Percentiles rank a stretch among this genome's conserved stretches.
Evolutionary conservation across 805 yeast species (phyloP).

Genomic region (Ogataea philodendri): DNA sequence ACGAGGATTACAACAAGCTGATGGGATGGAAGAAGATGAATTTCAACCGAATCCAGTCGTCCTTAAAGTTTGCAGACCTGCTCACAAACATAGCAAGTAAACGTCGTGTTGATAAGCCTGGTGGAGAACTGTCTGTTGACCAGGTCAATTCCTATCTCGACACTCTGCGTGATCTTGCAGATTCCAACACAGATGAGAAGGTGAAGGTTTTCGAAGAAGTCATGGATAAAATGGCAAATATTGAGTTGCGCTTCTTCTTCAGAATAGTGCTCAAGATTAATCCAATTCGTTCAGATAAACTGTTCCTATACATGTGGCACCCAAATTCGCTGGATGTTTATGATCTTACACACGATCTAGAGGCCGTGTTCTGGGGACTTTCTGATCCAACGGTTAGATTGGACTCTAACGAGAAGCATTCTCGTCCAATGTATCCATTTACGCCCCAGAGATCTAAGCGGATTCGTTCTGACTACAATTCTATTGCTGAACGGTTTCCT

Average conservation of each 20-base stretch:
- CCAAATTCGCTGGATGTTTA: conserved; percentile 69
- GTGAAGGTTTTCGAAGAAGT: conserved; percentile 34
- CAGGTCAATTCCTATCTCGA: conserved; percentile 50
- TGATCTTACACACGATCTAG: conserved; percentile 63
- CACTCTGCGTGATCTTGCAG: conserved; percentile 35
- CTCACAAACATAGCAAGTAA: conserved; percentile 49
- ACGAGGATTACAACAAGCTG: conserved; percentile 55
- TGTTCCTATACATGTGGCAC: conserved; percentile 65
- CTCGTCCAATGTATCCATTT: conserved; percentile 55
- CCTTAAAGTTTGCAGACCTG: conserved; percentile 46
- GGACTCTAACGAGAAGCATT: conserved; percentile 37
- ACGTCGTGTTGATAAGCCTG: conserved; percentile 41
- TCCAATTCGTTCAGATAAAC: conserved; percentile 60
- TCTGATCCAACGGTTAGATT: conserved; percentile 48
- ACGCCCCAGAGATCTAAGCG: conserved; percentile 74
- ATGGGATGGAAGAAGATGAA: conserved; percentile 46
- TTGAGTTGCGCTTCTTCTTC: conserved; percentile 50
- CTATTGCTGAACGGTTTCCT: conserved; percentile 46
- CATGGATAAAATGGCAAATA: conserved; percentile 46
- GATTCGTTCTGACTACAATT: conserved; percentile 47
- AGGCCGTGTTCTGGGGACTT: conserved; percentile 57
- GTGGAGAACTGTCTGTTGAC: conserved; percentile 42
- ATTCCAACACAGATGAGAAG: conserved; percentile 6
- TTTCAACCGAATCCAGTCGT: conserved; percentile 34
- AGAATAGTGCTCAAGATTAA: conserved; percentile 60